phyloP scores from a whole-genome alignment of 495 filamentous ascomycete genomes.

The Penicillium turbatum region DNA sequence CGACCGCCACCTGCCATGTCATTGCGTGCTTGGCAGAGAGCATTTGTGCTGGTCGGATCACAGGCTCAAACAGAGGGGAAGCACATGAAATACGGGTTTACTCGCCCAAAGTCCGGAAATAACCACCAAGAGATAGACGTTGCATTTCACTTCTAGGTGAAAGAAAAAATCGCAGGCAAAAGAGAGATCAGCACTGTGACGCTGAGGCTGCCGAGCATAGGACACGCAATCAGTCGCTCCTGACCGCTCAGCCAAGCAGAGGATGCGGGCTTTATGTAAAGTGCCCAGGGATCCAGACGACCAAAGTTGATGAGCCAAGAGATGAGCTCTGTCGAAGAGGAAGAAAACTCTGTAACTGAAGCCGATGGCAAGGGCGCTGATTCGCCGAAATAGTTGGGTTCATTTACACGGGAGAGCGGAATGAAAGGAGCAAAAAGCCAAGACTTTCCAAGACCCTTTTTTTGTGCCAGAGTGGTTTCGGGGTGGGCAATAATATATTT shows the following conservation, averaged over 20 bases:
- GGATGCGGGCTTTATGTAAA: conserved; percentile 2
- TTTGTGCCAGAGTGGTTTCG: neutral
- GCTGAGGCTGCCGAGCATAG: conserved; percentile 5
- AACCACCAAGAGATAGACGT: neutral
- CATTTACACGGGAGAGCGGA: conserved; percentile 11
- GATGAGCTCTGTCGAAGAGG: neutral
- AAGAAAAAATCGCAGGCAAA: neutral
- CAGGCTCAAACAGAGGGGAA: neutral
- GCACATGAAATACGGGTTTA: neutral
- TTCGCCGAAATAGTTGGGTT: conserved; percentile 1
- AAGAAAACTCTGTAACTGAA: neutral
- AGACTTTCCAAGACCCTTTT: neutral
- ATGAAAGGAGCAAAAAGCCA: conserved; percentile 10
- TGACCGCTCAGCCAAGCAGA: conserved; percentile 11
- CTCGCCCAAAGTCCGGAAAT: neutral
- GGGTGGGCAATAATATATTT: neutral
- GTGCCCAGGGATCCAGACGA: neutral
- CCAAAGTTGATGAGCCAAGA: conserved; percentile 1
- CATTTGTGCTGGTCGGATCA: neutral
- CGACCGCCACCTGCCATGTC: neutral
- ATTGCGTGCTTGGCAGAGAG: neutral
- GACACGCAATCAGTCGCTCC: conserved; percentile 6
- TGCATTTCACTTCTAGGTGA: neutral
- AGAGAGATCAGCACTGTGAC: neutral
- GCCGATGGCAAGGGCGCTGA: neutral